Conservation (phyloP, 2,329 filamentous ascomycete genomes). For the Thielaviopsis cerberus region DNA sequence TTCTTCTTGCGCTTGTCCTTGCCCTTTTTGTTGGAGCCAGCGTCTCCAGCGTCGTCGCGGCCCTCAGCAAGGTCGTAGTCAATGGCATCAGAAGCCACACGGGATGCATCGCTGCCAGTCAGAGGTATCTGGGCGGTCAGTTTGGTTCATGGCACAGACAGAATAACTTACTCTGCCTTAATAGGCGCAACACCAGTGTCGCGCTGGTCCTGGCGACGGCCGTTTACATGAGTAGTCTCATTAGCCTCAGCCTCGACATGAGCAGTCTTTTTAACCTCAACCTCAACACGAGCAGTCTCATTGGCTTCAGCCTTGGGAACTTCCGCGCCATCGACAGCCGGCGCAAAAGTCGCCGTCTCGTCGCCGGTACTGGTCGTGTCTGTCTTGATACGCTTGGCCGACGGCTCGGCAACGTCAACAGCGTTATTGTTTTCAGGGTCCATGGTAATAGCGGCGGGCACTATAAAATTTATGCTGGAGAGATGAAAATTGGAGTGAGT, state of each 20-base stretch:
- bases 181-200: constrained; percentile 17
- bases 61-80: constrained; percentile 18
- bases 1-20: constrained; percentile 29
- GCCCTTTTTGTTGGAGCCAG: constrained; percentile 24
- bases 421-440: background rate
- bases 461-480: background rate
- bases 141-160: background rate
- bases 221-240: constrained; percentile 33
- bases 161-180: constrained; percentile 21
- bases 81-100: constrained; percentile 22
- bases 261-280: constrained; percentile 11
- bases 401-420: constrained; percentile 21
- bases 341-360: constrained; percentile 7
- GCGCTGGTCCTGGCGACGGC: constrained; percentile 17
- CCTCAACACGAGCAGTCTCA: no score
- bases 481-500: background rate
- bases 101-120: constrained; percentile 34
- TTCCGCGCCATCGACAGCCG: constrained; percentile 1
- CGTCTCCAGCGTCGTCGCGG: constrained; percentile 27
- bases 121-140: constrained; percentile 18
- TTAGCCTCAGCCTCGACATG: constrained; percentile 14
- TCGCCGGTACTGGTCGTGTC: constrained; percentile 1
- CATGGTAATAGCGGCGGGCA: background rate
- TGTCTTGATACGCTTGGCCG: constrained; percentile 39
- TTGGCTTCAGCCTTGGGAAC: constrained; percentile 12